Percentiles rank a stretch among this genome's conserved stretches.
Conservation (phyloP, 2,329 filamentous ascomycete species). For the Daldinia sp. region DNA sequence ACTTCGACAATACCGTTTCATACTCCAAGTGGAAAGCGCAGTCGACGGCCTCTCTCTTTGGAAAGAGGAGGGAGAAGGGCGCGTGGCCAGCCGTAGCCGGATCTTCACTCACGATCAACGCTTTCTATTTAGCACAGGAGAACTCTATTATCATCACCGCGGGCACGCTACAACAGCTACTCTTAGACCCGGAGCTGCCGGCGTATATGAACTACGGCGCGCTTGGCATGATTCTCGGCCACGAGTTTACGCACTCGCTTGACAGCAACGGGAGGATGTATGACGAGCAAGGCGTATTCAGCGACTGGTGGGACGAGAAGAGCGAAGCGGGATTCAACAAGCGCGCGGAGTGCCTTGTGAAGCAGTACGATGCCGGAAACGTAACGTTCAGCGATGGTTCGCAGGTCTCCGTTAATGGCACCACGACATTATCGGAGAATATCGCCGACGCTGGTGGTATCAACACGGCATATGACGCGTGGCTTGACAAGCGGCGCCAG, state of each 20-base stretch:
- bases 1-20: conserved; percentile 22
- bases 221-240: conserved; percentile 23
- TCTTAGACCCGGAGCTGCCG: conserved; percentile 22
- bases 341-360: conserved; percentile 16
- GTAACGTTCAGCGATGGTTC: conserved; percentile 13
- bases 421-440: conserved; percentile 26
- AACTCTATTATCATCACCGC: conserved; percentile 27
- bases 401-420: conserved; percentile 20
- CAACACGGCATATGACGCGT: conserved; percentile 34
- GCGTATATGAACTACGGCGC: conserved; percentile 32
- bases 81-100: background rate
- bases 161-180: conserved; percentile 15
- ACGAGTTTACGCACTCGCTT: conserved; percentile 33
- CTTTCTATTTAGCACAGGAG: conserved; percentile 22
- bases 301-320: conserved; percentile 26
- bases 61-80: conserved; percentile 1
- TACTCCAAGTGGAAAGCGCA: conserved; percentile 13
- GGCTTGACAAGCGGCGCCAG: conserved; percentile 27
- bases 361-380: conserved; percentile 16
- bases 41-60: background rate
- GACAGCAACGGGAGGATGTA: conserved; percentile 17
- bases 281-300: conserved; percentile 12
- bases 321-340: conserved; percentile 17
- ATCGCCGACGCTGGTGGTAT: conserved; percentile 34
- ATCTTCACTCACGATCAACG: conserved; percentile 26